Conservation (phyloP, 371 early-diverging fungal species). For the Syncephalastrum contaminatum region DNA sequence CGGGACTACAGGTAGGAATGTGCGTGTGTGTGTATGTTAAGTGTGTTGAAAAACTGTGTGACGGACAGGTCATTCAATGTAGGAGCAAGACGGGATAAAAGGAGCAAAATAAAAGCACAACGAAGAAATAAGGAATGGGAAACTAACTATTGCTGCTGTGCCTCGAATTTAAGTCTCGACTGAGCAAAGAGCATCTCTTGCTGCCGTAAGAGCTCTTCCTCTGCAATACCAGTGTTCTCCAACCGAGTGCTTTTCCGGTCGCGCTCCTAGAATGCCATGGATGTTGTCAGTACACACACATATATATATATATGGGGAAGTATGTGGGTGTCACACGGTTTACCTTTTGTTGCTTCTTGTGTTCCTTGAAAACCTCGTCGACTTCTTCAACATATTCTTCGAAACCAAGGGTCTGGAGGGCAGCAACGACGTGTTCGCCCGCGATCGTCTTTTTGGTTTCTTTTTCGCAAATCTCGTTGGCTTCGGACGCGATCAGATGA, state of each 20-base stretch:
- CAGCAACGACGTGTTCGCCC: conserved; percentile 94
- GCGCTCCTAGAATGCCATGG: conserved; percentile 63
- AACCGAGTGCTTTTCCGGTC: conserved; percentile 85
- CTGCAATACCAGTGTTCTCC: conserved; percentile 86
- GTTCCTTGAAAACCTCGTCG: conserved; percentile 86
- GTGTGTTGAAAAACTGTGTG: too few species aligned
- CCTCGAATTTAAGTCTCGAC: conserved; percentile 77
- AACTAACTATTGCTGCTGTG: conserved; percentile 55
- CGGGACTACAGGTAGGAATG: too few species aligned
- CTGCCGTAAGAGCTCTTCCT: conserved; percentile 87
- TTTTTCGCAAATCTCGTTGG: conserved; percentile 97
- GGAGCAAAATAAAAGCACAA: too few species aligned
- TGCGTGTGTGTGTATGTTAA: too few species aligned
- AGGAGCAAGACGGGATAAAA: too few species aligned
- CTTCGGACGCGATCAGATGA: conserved; percentile 89
- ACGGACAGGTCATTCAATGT: too few species aligned
- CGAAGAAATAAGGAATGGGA: neutral
- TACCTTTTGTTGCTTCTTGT: conserved; percentile 85
- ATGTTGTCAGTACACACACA: too few species aligned
- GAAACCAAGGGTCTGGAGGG: conserved; percentile 92
- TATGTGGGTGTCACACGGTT: too few species aligned
- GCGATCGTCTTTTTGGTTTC: conserved; percentile 98
- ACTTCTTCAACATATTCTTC: conserved; percentile 90
- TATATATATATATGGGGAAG: too few species aligned
- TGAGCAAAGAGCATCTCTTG: conserved; percentile 95